Evolutionary conservation across 2,329 filamentous ascomycete genomes (phyloP).

Genomic region (Massarina eburnea): DNA sequence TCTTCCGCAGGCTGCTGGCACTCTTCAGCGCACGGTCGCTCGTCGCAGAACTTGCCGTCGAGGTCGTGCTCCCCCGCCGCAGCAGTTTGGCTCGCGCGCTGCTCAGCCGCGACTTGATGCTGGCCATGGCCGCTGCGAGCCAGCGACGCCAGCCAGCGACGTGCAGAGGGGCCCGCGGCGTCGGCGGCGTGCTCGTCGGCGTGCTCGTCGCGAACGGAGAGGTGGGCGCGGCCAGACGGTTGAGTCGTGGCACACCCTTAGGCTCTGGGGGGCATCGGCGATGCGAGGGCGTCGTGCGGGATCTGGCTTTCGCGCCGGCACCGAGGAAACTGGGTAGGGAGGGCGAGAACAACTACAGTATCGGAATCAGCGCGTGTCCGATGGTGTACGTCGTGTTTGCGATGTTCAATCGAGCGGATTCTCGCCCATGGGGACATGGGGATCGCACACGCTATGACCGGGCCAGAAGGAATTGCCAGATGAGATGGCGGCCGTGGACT

Average conservation of each 20-base stretch:
- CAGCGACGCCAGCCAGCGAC: slow-evolving; percentile 8
- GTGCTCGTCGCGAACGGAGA: too few species aligned
- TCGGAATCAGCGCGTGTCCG: too few species aligned
- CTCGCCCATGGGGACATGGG: too few species aligned
- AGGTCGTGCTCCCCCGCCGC: slow-evolving; percentile 30
- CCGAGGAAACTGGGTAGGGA: not conserved
- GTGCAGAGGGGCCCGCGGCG: not conserved
- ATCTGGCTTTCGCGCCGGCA: not conserved
- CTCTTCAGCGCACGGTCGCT: slow-evolving; percentile 22
- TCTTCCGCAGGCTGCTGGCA: slow-evolving; percentile 27
- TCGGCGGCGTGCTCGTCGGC: not conserved
- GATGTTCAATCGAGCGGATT: too few species aligned
- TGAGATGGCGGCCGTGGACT: too few species aligned
- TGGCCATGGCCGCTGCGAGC: slow-evolving; percentile 34
- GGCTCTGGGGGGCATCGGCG: not conserved
- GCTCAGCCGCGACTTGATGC: slow-evolving; percentile 37
- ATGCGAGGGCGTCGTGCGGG: not conserved
- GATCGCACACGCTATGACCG: too few species aligned
- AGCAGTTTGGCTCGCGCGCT: slow-evolving; percentile 33
- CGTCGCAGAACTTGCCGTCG: slow-evolving; percentile 26
- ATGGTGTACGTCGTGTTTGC: too few species aligned
- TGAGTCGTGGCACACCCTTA: slow-evolving; percentile 9
- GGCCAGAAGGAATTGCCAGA: too few species aligned
- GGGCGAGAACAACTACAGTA: too few species aligned
- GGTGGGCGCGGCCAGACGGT: too few species aligned